Base-by-base conservation (phyloP, 768 basidiomycete genomes). In the Podaxis sp. region DNA sequence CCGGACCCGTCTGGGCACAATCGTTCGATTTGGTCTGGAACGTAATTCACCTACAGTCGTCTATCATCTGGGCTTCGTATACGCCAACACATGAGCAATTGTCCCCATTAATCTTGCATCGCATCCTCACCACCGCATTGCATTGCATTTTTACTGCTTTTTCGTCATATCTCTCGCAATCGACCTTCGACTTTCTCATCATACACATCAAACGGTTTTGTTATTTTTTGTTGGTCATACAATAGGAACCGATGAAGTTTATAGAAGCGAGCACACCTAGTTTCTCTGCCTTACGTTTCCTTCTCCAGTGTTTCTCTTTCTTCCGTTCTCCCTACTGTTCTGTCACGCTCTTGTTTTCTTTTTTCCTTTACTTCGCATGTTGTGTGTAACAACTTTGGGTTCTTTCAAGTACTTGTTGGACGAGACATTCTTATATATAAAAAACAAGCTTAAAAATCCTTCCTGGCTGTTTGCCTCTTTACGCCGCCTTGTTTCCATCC, bases 351-450 rank as follows among this genome's bases (percentile, higher is more conserved):
- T 51, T 46, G 50, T 42, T 60, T n/a, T 36, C 25, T 35, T 25
- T 35, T 36, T 55, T 53, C 23, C 35, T 59, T 51, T 59, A 32
- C 32, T 32, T 52, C 40, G 58, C 51, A 60, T 60, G 59, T 54
- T 60, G 59, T 60, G 59, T 60, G 59, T 60, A 54, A 36, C 52
- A 27, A 36, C 54, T 54, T 44, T 54, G 40, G 59, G 59, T 44
- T 62, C 46, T 57, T 44, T 57, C 44, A 56, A 51, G 50, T 50
- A 57, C 61, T 57, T 62, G 55, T 62, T 62, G 50, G 61, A 62
- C 51, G 61, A 62, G 61, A 58, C 61, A 44, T 32, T 32, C 18
- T 42, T 50, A 55, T 52, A 36, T 36, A 48, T 58, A 5, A 46
- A 21, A 58, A 35, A 37, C 21, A 10, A 53, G 35, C 36, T 37